Base-by-base conservation (phyloP, 352 stramenopile genomes). In the Peronospora farinosa region DNA sequence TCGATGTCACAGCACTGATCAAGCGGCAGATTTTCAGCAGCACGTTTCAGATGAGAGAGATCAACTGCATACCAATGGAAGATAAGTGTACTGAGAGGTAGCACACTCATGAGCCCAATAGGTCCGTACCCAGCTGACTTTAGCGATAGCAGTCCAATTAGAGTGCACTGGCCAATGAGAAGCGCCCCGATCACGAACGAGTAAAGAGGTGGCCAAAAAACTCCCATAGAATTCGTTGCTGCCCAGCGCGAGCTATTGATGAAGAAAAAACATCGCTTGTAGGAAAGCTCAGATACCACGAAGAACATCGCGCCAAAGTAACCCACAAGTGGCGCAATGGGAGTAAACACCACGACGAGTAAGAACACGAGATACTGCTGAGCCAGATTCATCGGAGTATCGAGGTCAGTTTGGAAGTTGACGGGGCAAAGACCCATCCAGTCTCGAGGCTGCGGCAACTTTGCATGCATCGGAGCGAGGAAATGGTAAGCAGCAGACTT, bases 351-450 rank as follows among this genome's bases (percentile, higher is more conserved):
- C 39, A 90, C 55, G 47, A 86, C 69, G 15, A 90, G 64, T 41
- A 91, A 47, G 28, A 91, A 80, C 25, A 91, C 72, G 35, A 88
- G 65, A 51, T 77, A 91, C 37, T 81, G 68, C 53, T 88, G 69
- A 7, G 77, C 74, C 11, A 91, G 49, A 35, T 72, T 72, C 44
- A 70, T 77, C 10, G 77, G 65, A 21, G 77, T 50, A 36, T 87
- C 74, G 21, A 91, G 61, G 42, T 78, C 67, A 9, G 65, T 70
- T 28, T 68, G 51, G 25, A 64, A 74, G 47, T 80, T 82, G 31
- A 86, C 51, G 21, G 72, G 74, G 28, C 54, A 55, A 45, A 88
- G 65, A 5, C 69, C 71, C 47, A 82, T 65, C 79, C 77, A 86
- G 36, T 72, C 65, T 48, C 63, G 54, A 44, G 69, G 54, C 38